Evolutionary conservation across 2,329 filamentous ascomycete genomes (phyloP).

Genomic region (Talaromyces sp.): DNA sequence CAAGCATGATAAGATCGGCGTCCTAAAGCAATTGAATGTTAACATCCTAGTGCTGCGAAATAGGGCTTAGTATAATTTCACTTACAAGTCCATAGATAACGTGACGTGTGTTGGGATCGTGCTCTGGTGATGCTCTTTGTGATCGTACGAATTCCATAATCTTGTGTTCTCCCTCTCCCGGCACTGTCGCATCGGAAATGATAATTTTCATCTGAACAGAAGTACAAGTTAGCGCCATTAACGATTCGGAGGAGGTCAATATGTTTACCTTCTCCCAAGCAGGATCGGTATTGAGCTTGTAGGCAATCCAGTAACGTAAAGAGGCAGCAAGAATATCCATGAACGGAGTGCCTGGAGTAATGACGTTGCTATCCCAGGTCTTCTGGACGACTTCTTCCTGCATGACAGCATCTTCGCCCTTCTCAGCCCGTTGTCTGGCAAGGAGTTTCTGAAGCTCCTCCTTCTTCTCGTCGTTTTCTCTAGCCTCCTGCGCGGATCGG

Average conservation of each 20-base stretch:
- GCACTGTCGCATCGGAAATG: slow-evolving; percentile 96
- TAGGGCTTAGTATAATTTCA: slow-evolving; percentile 1
- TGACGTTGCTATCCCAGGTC: slow-evolving; percentile 86
- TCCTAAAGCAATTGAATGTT: slow-evolving; percentile 53
- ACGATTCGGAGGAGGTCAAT: too few relatives aligned
- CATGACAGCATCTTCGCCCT: slow-evolving; percentile 59
- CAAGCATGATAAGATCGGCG: slow-evolving; percentile 98
- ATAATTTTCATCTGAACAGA: slow-evolving; percentile 76
- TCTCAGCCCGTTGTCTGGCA: slow-evolving; percentile 73
- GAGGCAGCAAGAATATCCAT: slow-evolving; percentile 94
- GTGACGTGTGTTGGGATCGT: slow-evolving; percentile 95
- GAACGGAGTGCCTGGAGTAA: slow-evolving; percentile 96
- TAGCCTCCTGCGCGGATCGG: slow-evolving; percentile 88
- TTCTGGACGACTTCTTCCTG: slow-evolving; percentile 72
- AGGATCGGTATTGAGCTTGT: slow-evolving; percentile 96
- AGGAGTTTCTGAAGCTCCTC: slow-evolving; percentile 83
- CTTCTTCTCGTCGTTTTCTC: slow-evolving; percentile 91
- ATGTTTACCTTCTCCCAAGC: slow-evolving; percentile 74
- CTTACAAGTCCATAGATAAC: slow-evolving; percentile 85
- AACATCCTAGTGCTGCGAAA: slow-evolving; percentile 15
- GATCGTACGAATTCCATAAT: slow-evolving; percentile 98
- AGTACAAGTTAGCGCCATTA: background rate
- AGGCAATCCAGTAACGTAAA: slow-evolving; percentile 93
- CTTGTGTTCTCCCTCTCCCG: slow-evolving; percentile 97
- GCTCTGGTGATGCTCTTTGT: slow-evolving; percentile 84